Percentiles rank a stretch among this genome's conserved stretches.
Evolutionary conservation across 2,329 filamentous ascomycete genomes (phyloP).

Genomic region (Fusarium irregulare): DNA sequence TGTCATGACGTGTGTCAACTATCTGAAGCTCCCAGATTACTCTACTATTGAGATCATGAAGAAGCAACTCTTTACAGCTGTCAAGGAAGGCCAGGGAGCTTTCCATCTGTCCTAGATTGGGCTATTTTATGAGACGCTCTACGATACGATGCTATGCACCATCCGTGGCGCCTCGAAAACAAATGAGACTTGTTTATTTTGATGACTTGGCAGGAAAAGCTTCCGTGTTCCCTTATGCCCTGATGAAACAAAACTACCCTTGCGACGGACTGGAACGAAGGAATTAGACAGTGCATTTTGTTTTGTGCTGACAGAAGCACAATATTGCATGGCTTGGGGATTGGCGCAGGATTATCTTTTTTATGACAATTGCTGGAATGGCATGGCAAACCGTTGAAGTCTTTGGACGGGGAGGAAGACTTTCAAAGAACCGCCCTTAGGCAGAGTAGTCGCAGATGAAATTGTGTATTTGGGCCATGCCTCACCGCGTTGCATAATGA

Average conservation of each 20-base stretch:
- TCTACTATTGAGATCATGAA: slow-evolving; percentile 80
- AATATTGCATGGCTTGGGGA: slow-evolving; percentile 44
- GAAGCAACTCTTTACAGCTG: slow-evolving; percentile 83
- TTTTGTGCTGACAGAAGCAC: slow-evolving; percentile 31
- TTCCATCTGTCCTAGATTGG: slow-evolving; percentile 86
- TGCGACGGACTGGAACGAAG: slow-evolving; percentile 38
- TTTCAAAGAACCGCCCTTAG: slow-evolving; percentile 31
- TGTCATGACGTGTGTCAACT: slow-evolving; percentile 99
- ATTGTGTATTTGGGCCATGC: slow-evolving; percentile 38
- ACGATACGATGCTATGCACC: slow-evolving; percentile 5
- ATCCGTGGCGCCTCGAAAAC: neutral
- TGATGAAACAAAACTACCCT: slow-evolving; percentile 41
- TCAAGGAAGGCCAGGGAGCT: slow-evolving; percentile 94
- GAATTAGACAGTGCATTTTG: slow-evolving; percentile 44
- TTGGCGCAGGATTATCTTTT: slow-evolving; percentile 41
- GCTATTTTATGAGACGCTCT: slow-evolving; percentile 2
- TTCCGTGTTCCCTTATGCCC: slow-evolving; percentile 37
- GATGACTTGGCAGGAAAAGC: slow-evolving; percentile 33
- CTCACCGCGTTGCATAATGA: neutral
- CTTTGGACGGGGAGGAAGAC: slow-evolving; percentile 15
- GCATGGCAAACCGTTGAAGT: slow-evolving; percentile 29
- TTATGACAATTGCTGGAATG: slow-evolving; percentile 36
- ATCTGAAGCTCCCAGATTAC: slow-evolving; percentile 97
- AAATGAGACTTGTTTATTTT: slow-evolving; percentile 20
- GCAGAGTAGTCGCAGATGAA: slow-evolving; percentile 45